Percentiles rank a stretch among this genome's conserved stretches.
These are phyloP conservation scores for Lizonia empirigonia DNA, from an alignment of 2,329 filamentous ascomycete species.

Conservation along the genomic window DNA sequence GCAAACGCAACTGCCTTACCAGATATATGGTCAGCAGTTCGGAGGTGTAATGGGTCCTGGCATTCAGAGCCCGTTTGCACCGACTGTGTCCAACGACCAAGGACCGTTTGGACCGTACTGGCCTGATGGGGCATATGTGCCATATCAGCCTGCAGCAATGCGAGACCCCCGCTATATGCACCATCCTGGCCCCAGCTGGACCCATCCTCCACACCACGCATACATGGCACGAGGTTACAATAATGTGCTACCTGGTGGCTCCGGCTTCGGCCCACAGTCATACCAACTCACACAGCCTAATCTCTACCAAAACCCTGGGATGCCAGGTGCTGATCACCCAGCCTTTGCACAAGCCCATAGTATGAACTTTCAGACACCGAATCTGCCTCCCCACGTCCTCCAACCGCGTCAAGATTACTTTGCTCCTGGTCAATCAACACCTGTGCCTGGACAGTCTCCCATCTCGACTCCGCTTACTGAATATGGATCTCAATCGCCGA, in stretches of 20 bases:
- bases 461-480: conserved; percentile 37
- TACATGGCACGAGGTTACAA: conserved; percentile 37
- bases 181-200: conserved; percentile 37
- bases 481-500: conserved; percentile 50
- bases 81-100: conserved; percentile 50
- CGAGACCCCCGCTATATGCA: conserved; percentile 48
- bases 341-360: conserved; percentile 32
- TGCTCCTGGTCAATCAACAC: conserved; percentile 40
- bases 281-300: conserved; percentile 35
- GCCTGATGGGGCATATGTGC: conserved; percentile 50
- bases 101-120: conserved; percentile 50
- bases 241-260: conserved; percentile 31
- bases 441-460: conserved; percentile 30
- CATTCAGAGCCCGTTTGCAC: conserved; percentile 44
- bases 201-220: conserved; percentile 36
- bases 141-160: conserved; percentile 49
- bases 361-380: conserved; percentile 7
- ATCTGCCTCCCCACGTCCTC: conserved; percentile 5
- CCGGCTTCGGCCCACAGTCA: conserved; percentile 34
- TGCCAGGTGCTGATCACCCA: conserved; percentile 33
- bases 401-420: conserved; percentile 33
- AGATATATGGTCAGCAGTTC: conserved; percentile 46
- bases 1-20: conserved; percentile 52
- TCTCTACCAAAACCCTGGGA: conserved; percentile 29
- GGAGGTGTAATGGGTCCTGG: conserved; percentile 41